Percentiles rank a stretch among this genome's conserved stretches.
Conservation (phyloP, 352 stramenopile species). For the Saprolegnia parasitica region DNA sequence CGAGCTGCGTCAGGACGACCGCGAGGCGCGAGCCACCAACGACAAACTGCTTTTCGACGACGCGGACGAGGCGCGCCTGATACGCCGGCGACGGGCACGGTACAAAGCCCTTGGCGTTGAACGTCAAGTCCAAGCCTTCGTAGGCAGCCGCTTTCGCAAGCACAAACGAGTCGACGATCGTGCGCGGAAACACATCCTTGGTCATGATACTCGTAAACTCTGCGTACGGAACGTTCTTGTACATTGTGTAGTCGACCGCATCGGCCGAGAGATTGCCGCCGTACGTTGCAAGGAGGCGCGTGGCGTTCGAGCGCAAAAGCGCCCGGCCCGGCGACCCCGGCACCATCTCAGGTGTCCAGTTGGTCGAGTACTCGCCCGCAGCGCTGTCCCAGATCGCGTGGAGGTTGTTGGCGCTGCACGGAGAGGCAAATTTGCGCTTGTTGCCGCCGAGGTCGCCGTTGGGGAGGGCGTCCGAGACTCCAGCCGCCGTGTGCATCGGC, state of each 20-base stretch:
- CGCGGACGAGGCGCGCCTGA: constrained; percentile 33
- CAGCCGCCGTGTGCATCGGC: constrained; percentile 50
- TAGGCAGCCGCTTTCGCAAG: constrained; percentile 44
- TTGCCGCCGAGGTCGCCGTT: constrained; percentile 55
- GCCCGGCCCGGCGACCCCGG: background rate
- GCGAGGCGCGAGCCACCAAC: constrained; percentile 49
- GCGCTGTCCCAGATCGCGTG: constrained; percentile 61
- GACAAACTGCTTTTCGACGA: constrained; percentile 47
- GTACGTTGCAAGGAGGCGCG: constrained; percentile 36
- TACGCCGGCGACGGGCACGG: constrained; percentile 41
- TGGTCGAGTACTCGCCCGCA: constrained; percentile 42
- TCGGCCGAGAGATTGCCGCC: constrained; percentile 30
- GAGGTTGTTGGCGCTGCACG: constrained; percentile 50
- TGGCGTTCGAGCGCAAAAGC: constrained; percentile 38
- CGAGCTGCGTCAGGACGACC: constrained; percentile 33
- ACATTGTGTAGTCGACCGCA: constrained; percentile 40
- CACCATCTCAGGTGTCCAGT: constrained; percentile 42
- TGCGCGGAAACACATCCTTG: constrained; percentile 34
- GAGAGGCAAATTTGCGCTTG: constrained; percentile 44
- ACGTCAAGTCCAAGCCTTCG: constrained; percentile 36
- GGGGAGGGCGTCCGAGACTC: constrained; percentile 44
- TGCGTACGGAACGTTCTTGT: constrained; percentile 37
- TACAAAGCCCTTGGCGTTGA: constrained; percentile 33
- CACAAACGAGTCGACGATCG: constrained; percentile 44
- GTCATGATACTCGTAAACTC: constrained; percentile 34